These are phyloP conservation scores for Trichoderma asperellum DNA, from an alignment of 2,329 filamentous ascomycete genomes.

Conservation along the genomic window DNA sequence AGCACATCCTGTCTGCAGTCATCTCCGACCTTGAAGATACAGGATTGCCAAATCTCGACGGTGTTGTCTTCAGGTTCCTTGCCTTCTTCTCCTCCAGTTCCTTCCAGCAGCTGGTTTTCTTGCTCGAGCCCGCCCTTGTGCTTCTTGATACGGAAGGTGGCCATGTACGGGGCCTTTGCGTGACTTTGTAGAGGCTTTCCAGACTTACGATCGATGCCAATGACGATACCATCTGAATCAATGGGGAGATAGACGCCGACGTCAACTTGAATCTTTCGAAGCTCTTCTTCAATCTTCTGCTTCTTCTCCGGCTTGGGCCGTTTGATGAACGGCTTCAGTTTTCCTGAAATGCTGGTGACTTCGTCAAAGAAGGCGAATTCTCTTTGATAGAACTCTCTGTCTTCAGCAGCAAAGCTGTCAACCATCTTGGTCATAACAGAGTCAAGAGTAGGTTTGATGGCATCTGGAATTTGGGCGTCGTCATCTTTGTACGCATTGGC, in stretches of 20 bases:
- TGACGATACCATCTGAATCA: slow-evolving; percentile 95
- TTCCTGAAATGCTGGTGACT: slow-evolving; percentile 93
- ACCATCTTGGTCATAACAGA: slow-evolving; percentile 85
- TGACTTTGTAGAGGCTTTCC: slow-evolving; percentile 97
- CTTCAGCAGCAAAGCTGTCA: slow-evolving; percentile 75
- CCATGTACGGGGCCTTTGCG: slow-evolving; percentile 98
- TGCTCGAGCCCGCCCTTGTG: slow-evolving; percentile 60
- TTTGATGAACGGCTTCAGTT: slow-evolving; percentile 91
- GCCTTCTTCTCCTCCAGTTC: slow-evolving; percentile 45
- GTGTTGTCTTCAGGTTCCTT: slow-evolving; percentile 53
- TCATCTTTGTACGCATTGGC: slow-evolving; percentile 98
- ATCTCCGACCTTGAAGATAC: slow-evolving; percentile 99
- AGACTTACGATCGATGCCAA: slow-evolving; percentile 97
- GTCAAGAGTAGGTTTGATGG: slow-evolving; percentile 91
- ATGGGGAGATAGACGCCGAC: slow-evolving; percentile 96
- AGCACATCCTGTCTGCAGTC: slow-evolving; percentile 97
- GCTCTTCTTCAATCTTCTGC: slow-evolving; percentile 97
- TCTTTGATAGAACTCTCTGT: slow-evolving; percentile 85
- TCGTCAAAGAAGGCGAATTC: slow-evolving; percentile 99
- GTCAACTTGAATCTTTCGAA: slow-evolving; percentile 95
- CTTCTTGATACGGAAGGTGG: slow-evolving; percentile 95
- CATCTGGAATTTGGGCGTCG: slow-evolving; percentile 84
- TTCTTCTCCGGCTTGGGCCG: slow-evolving; percentile 95
- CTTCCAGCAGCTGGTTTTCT: slow-evolving; percentile 56
- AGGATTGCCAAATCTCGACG: slow-evolving; percentile 97